Conservation (phyloP, 2,329 filamentous ascomycete genomes). For the Aspergillus brasiliensis region DNA sequence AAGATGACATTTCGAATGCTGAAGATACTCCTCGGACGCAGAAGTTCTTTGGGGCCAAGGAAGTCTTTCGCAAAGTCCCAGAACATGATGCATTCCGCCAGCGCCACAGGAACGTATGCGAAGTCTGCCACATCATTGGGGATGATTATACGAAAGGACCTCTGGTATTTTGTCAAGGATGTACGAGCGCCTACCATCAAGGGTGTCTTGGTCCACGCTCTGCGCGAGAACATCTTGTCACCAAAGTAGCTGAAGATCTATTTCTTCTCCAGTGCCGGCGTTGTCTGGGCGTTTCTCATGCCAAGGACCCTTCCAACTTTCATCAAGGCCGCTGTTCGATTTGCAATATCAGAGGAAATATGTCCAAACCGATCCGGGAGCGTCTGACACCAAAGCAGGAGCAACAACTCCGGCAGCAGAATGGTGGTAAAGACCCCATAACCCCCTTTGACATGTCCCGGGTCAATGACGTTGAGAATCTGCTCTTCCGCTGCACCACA, state of each 20-base stretch:
- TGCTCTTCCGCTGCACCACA: constrained; percentile 78
- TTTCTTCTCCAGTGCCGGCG: constrained; percentile 90
- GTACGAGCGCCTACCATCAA: constrained; percentile 80
- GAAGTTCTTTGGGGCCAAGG: constrained; percentile 64
- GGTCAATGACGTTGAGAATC: constrained; percentile 72
- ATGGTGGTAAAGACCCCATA: constrained; percentile 76
- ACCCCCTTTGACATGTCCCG: constrained; percentile 62
- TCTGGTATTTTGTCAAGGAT: constrained; percentile 88
- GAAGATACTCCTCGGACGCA: constrained; percentile 50
- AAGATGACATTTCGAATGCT: constrained; percentile 41
- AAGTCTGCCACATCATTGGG: constrained; percentile 65
- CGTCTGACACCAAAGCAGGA: constrained; percentile 77
- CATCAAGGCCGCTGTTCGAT: constrained; percentile 70
- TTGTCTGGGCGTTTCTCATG: constrained; percentile 70
- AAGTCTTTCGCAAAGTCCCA: constrained; percentile 68
- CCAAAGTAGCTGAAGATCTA: constrained; percentile 73
- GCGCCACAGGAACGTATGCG: constrained; percentile 71
- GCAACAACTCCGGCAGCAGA: constrained; percentile 77
- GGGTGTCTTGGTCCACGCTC: constrained; percentile 74
- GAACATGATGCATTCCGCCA: constrained; percentile 67
- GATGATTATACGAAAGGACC: constrained; percentile 63
- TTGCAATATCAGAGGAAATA: constrained; percentile 65
- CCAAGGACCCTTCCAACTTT: constrained; percentile 71
- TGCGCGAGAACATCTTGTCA: constrained; percentile 81
- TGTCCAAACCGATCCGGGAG: constrained; percentile 74